Percentiles rank a stretch among this genome's conserved stretches.
These are phyloP conservation scores for Tetratostichococcus sp. DNA, from an alignment of 139 green algal species.

Conservation along the genomic window DNA sequence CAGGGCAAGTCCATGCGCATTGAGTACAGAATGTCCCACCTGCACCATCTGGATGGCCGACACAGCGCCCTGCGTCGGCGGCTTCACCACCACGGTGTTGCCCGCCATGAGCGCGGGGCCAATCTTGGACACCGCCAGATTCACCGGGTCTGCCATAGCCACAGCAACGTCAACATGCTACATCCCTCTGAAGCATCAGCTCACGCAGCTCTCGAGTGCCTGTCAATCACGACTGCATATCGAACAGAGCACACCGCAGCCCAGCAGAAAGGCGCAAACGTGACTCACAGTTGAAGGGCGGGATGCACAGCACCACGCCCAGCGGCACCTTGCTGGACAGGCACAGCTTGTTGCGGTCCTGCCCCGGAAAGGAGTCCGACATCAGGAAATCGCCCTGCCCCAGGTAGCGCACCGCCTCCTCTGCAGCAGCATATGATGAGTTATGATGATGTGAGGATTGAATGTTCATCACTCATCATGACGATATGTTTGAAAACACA, in stretches of 20 bases:
- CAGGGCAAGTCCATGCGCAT: too few relatives aligned
- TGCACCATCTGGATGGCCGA: slow-evolving; percentile 86
- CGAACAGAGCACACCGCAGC: too few relatives aligned
- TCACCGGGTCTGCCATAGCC: slow-evolving; percentile 23
- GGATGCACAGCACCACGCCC: slow-evolving; percentile 79
- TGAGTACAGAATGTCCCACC: background rate
- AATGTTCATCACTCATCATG: too few relatives aligned
- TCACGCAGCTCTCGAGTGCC: too few relatives aligned
- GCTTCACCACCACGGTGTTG: slow-evolving; percentile 95
- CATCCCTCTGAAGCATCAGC: too few relatives aligned
- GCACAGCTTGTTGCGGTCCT: slow-evolving; percentile 88
- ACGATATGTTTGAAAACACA: too few relatives aligned
- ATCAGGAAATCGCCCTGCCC: slow-evolving; percentile 80
- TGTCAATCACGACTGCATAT: too few relatives aligned
- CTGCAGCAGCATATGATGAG: slow-evolving; percentile 7
- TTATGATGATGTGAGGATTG: too few relatives aligned
- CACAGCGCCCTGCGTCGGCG: slow-evolving; percentile 86
- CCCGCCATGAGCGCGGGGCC: slow-evolving; percentile 92
- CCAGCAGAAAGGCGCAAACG: too few relatives aligned
- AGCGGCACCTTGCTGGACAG: slow-evolving; percentile 64
- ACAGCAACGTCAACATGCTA: background rate
- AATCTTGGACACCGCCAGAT: slow-evolving; percentile 93
- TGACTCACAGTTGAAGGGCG: slow-evolving; percentile 89
- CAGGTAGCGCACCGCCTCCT: slow-evolving; percentile 86
- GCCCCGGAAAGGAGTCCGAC: slow-evolving; percentile 88